Percentiles rank a stretch among this genome's conserved stretches.
These are phyloP conservation scores for Cantharellus anzutake DNA, from an alignment of 768 basidiomycete species.

Conservation along the genomic window DNA sequence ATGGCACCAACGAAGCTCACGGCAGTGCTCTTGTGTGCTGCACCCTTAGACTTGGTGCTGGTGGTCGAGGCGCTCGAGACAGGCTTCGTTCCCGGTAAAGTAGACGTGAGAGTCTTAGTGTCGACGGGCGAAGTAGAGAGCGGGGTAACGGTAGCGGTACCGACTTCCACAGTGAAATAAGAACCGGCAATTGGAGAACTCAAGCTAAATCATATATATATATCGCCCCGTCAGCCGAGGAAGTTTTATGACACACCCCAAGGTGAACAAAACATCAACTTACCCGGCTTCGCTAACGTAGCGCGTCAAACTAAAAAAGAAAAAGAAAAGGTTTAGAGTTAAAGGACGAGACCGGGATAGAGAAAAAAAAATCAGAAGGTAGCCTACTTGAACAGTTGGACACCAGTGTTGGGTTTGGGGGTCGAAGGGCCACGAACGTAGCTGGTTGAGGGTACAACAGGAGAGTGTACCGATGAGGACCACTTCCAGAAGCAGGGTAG, in stretches of 20 bases:
- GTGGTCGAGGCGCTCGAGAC: not conserved
- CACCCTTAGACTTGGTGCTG: no score
- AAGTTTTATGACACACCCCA: no score
- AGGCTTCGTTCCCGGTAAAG: not conserved
- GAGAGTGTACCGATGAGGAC: constrained; percentile 11
- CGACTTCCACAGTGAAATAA: constrained; percentile 23
- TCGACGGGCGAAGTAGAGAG: constrained; percentile 18
- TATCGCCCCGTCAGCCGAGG: no score
- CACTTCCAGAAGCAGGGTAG: constrained; percentile 5
- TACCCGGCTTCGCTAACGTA: not conserved
- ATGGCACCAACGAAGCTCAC: no score
- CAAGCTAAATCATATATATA: no score
- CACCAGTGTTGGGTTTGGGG: not conserved
- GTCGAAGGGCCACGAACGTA: constrained; percentile 10
- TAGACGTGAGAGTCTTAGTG: constrained; percentile 6
- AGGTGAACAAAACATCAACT: not conserved
- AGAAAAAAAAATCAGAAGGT: not conserved
- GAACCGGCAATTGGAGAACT: constrained; percentile 11
- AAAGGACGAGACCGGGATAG: not conserved
- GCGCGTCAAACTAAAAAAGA: not conserved
- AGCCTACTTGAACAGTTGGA: not conserved
- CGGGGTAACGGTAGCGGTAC: constrained; percentile 16
- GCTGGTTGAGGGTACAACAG: constrained; percentile 10
- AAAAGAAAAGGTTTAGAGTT: not conserved
- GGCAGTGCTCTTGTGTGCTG: no score